phyloP scores from a whole-genome alignment of 2,329 filamentous ascomycete species.

The Lasiodiplodia gonubiensis region DNA sequence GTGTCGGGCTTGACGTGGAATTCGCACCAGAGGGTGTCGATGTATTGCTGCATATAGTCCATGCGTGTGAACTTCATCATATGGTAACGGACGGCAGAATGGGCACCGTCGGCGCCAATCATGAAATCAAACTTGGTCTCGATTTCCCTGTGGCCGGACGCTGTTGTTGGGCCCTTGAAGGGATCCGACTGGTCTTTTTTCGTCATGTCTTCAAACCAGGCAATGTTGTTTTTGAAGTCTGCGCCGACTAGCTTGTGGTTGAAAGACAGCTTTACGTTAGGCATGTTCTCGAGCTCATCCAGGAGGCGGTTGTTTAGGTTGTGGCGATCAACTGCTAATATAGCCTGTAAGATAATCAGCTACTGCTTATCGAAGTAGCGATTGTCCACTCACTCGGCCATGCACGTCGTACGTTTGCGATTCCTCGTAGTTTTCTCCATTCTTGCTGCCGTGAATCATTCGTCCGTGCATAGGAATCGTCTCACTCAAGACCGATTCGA shows the following conservation, averaged over 20 bases:
- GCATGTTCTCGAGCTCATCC: constrained; percentile 79
- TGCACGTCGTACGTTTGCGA: constrained; percentile 91
- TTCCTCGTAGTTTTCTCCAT: constrained; percentile 73
- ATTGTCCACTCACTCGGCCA: constrained; percentile 68
- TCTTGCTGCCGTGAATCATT: constrained; percentile 84
- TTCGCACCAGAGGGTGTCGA: constrained; percentile 97
- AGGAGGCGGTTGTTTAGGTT: constrained; percentile 83
- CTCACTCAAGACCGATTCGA: constrained; percentile 74
- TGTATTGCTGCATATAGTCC: constrained; percentile 92
- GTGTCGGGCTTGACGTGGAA: constrained; percentile 73
- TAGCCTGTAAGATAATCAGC: constrained; percentile 61
- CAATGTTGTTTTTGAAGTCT: constrained; percentile 77
- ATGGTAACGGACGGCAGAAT: constrained; percentile 88
- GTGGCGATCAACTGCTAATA: constrained; percentile 84
- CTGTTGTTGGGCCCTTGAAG: constrained; percentile 33
- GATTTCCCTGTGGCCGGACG: constrained; percentile 63
- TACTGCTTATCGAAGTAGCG: not conserved
- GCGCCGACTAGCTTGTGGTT: constrained; percentile 91
- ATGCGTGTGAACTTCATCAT: constrained; percentile 94
- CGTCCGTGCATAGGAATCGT: constrained; percentile 94
- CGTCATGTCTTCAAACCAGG: constrained; percentile 77
- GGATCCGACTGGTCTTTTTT: constrained; percentile 31
- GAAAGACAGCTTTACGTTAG: constrained; percentile 92
- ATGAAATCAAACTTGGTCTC: constrained; percentile 89
- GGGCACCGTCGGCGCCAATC: constrained; percentile 92